Evolutionary conservation across 2,329 filamentous ascomycete genomes (phyloP), one percentile per base, ranked within the genome.

Genomic region (Neopestalotiopsis clavispora): DNA sequence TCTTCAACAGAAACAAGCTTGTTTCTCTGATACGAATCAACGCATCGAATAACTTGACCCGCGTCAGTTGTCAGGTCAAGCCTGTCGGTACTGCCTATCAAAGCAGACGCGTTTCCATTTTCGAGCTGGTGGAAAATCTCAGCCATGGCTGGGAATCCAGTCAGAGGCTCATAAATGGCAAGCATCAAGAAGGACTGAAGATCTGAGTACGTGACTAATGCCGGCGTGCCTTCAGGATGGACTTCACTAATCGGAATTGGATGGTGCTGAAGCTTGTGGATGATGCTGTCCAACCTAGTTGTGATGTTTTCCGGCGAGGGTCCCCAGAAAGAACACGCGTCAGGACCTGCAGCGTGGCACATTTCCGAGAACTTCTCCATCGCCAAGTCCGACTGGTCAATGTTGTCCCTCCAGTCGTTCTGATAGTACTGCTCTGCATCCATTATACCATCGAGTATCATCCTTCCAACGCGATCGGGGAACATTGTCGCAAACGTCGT

Each of bases 321-420:
- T 82, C 79, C 14, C 80, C 79, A 4, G 75, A 66, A 9, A 79
- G 79, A 65, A 82, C 64, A 86, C 74, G 4, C 72, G 71, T 69
- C 84, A 86, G 74, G 65, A 1, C 81, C 81, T 12, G 82, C 84
- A 23, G 81, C 78, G 67, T 80, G 82, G 73, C 87, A 89, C 57
- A 80, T 81, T 60, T 78, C 74, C 70, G 83, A 86, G 73, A 89
- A 87, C 49, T 73, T 78, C 2, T 78, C 77, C 68, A 85, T 80
- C 17, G 83, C 79, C 64, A 82, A 76, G 67, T 89, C 86, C 42
- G 83, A 79, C 69, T 88, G 83, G 57, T 77, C 71, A 9, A 84
- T 72, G 49, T 80, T 81, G 13, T 79, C 79, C 4, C 72, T 77
- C 80, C 80, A 84, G 32, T 76, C 3, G 80, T 81, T 28, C 74